Percentiles rank a stretch among this genome's conserved stretches.
These are phyloP conservation scores for Cladosporium sp. DNA, from an alignment of 2,329 filamentous ascomycete genomes.

Conservation along the genomic window DNA sequence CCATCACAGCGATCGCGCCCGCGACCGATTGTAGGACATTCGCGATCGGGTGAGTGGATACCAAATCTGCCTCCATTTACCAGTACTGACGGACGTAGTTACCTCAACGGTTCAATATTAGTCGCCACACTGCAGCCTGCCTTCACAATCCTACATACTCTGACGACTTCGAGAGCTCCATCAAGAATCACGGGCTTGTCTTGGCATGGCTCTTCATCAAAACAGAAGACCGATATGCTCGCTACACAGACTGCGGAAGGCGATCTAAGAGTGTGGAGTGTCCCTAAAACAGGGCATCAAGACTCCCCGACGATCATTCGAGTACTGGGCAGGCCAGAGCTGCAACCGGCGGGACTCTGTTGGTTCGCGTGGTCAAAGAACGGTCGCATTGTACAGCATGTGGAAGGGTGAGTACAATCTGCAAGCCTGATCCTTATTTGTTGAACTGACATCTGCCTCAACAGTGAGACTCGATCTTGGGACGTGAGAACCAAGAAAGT, in stretches of 20 bases:
- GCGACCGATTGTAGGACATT: slow-evolving; percentile 89
- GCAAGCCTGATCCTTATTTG: not conserved
- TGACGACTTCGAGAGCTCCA: slow-evolving; percentile 79
- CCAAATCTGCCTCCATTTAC: not conserved
- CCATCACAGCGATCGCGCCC: slow-evolving; percentile 90
- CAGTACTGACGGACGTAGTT: slow-evolving; percentile 55
- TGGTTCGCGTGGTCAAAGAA: slow-evolving; percentile 99
- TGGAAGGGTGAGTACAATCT: slow-evolving; percentile 70
- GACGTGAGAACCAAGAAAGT: slow-evolving; percentile 98
- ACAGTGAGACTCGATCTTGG: slow-evolving; percentile 85
- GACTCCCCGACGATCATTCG: slow-evolving; percentile 80
- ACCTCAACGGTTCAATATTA: slow-evolving; percentile 91
- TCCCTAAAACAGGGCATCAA: slow-evolving; percentile 78
- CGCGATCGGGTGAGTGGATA: slow-evolving; percentile 76
- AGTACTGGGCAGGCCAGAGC: slow-evolving; percentile 78
- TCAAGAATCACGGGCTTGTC: slow-evolving; percentile 84
- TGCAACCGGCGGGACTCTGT: slow-evolving; percentile 72
- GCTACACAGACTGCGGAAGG: slow-evolving; percentile 90
- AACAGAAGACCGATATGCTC: slow-evolving; percentile 97
- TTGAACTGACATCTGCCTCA: slow-evolving; percentile 30
- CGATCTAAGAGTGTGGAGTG: slow-evolving; percentile 93
- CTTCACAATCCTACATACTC: slow-evolving; percentile 91
- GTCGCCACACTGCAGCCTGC: slow-evolving; percentile 86
- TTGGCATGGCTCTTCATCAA: slow-evolving; percentile 95
- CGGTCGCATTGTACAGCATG: slow-evolving; percentile 89